A percentile compares a stretch with the other conserved stretches of the same genome.
Conservation (phyloP, 116 monocot genomes). For the Posidonia oceanica region DNA sequence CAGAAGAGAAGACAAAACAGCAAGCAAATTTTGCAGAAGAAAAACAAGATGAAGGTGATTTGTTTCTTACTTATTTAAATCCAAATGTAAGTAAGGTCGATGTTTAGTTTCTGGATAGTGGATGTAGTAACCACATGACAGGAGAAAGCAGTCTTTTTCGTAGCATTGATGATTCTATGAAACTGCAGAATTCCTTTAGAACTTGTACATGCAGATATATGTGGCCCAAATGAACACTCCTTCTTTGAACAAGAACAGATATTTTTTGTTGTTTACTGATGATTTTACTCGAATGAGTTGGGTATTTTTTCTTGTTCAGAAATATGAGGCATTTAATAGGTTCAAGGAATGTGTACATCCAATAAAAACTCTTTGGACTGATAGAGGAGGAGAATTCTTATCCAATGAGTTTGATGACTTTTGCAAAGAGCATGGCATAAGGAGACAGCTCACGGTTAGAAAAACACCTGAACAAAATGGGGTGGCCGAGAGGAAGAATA, state of each 20-base stretch:
- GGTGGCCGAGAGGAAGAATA: constrained; percentile 3
- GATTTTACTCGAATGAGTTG: constrained; percentile 13
- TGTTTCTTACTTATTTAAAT: constrained; percentile 9
- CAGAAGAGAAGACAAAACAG: background rate
- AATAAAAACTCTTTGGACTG: constrained; percentile 6
- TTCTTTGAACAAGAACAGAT: constrained; percentile 11
- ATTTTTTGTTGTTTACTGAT: constrained; percentile 18
- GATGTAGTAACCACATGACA: constrained; percentile 29
- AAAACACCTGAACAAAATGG: constrained; percentile 9
- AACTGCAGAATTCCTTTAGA: constrained; percentile 5
- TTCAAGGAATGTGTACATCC: background rate
- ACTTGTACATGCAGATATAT: constrained; percentile 17
- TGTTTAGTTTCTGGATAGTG: constrained; percentile 14
- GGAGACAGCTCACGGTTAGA: background rate
- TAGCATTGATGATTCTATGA: constrained; percentile 18
- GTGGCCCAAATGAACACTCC: constrained; percentile 5
- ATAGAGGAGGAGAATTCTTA: constrained; percentile 19
- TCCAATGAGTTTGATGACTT: constrained; percentile 11
- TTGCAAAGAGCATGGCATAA: constrained; percentile 10
- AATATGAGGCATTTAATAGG: constrained; percentile 14
- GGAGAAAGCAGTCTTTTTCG: constrained; percentile 9
- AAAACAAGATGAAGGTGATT: constrained; percentile 7
- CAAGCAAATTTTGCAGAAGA: constrained; percentile 12
- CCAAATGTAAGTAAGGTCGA: background rate
- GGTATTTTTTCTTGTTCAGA: constrained; percentile 13